phyloP scores from a whole-genome alignment of 225 moss, liverwort and hornwort genomes.

The Anthoceros angustus region DNA sequence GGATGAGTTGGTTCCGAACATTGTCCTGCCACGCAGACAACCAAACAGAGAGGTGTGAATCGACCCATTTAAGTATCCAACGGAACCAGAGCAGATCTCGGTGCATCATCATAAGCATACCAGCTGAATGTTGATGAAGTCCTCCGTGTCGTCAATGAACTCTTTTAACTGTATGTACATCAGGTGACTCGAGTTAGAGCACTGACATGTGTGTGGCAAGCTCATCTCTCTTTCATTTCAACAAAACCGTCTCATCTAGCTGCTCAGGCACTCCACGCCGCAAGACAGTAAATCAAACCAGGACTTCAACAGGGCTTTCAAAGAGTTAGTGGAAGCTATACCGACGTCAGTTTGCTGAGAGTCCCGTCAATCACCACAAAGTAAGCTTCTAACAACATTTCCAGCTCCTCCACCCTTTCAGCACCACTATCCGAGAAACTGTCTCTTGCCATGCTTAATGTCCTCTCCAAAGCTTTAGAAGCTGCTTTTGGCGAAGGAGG shows the following conservation, averaged over 20 bases:
- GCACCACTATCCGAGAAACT: constrained; percentile 39
- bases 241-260: background rate
- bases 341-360: constrained; percentile 83
- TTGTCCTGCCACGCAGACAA: constrained; percentile 41
- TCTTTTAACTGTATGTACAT: constrained; percentile 57
- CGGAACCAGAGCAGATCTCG: background rate
- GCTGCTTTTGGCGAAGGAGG: constrained; percentile 48
- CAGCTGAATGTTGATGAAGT: constrained; percentile 97
- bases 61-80: background rate
- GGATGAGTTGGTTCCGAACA: constrained; percentile 96
- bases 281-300: no score
- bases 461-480: constrained; percentile 40
- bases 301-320: background rate
- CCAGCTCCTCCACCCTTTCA: constrained; percentile 76
- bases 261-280: no score
- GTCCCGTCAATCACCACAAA: constrained; percentile 95
- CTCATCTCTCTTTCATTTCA: background rate
- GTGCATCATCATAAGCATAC: constrained; percentile 14
- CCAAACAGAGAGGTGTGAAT: background rate
- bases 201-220: background rate
- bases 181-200: background rate
- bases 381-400: constrained; percentile 98
- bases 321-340: constrained; percentile 5
- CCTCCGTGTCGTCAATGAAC: constrained; percentile 95
- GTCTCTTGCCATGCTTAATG: constrained; percentile 40